Conservation (phyloP, 768 basidiomycete genomes). For the Pluteus cervinus region DNA sequence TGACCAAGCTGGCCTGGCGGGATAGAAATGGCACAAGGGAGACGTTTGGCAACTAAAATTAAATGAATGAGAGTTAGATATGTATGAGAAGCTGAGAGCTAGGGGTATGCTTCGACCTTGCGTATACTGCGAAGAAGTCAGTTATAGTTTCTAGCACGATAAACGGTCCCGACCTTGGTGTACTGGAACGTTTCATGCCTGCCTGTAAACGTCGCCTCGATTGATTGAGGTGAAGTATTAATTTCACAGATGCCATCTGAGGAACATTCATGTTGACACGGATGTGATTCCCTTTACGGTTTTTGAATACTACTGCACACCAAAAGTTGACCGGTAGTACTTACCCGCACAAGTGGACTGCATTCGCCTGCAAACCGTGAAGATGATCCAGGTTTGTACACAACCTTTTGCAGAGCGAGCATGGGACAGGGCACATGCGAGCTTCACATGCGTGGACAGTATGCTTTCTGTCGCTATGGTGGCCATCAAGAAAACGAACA, state of each 20-base stretch:
- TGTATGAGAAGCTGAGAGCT: no score
- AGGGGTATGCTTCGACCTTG: no score
- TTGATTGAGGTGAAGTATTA: slow-evolving; percentile 49
- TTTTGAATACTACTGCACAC: no score
- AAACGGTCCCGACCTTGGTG: slow-evolving; percentile 40
- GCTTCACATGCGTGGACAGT: slow-evolving; percentile 43
- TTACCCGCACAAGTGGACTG: slow-evolving; percentile 55
- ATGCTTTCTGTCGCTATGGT: slow-evolving; percentile 39
- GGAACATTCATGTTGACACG: slow-evolving; percentile 36
- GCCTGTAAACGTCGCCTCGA: slow-evolving; percentile 58
- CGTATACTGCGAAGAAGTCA: slow-evolving; percentile 32
- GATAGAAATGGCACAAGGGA: slow-evolving; percentile 42
- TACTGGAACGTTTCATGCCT: slow-evolving; percentile 57
- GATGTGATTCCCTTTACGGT: slow-evolving; percentile 50
- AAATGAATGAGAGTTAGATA: no score
- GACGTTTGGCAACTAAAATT: slow-evolving; percentile 39
- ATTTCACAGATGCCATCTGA: slow-evolving; percentile 51
- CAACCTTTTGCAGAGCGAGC: slow-evolving; percentile 49
- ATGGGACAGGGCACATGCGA: slow-evolving; percentile 45
- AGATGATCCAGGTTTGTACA: slow-evolving; percentile 45
- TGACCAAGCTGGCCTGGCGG: slow-evolving; percentile 37
- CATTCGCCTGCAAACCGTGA: slow-evolving; percentile 35
- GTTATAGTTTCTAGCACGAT: not conserved
- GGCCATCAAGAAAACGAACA: slow-evolving; percentile 2
- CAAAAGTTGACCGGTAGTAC: no score